phyloP scores from a whole-genome alignment of 768 basidiomycete genomes.

The Leccinum rimulosum region DNA sequence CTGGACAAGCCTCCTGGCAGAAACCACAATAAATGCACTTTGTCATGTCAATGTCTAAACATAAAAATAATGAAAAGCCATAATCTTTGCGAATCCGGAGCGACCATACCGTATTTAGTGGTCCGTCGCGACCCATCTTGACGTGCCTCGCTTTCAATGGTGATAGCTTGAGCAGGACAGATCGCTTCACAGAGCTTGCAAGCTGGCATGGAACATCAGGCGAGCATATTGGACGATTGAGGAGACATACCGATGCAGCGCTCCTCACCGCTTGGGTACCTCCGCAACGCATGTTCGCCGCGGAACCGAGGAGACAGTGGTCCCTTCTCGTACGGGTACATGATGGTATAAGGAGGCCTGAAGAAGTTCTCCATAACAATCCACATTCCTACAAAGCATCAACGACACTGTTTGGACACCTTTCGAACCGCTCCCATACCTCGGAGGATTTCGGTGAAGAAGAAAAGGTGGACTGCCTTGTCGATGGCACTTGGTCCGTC shows the following conservation, averaged over 20 bases:
- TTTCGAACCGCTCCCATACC: slow-evolving; percentile 49
- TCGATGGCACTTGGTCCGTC: slow-evolving; percentile 87
- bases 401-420: slow-evolving; percentile 6
- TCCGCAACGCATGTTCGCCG: slow-evolving; percentile 93
- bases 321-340: slow-evolving; percentile 98
- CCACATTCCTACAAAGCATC: slow-evolving; percentile 80
- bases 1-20: slow-evolving; percentile 99
- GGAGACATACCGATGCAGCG: slow-evolving; percentile 86
- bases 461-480: slow-evolving; percentile 95
- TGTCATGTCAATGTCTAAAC: slow-evolving; percentile 96
- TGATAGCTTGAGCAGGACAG: slow-evolving; percentile 98
- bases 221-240: not conserved
- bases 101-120: slow-evolving; percentile 84
- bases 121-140: slow-evolving; percentile 94
- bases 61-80: not conserved
- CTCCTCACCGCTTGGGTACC: slow-evolving; percentile 98
- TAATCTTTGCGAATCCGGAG: not conserved
- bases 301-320: slow-evolving; percentile 97
- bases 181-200: slow-evolving; percentile 99
- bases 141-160: slow-evolving; percentile 96
- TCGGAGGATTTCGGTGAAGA: slow-evolving; percentile 97
- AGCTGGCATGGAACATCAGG: slow-evolving; percentile 46
- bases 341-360: slow-evolving; percentile 96
- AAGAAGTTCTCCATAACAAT: slow-evolving; percentile 90
- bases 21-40: slow-evolving; percentile 99